A percentile compares a stretch with the other conserved stretches of the same genome.
Evolutionary conservation across 2,329 filamentous ascomycete genomes (phyloP).

Genomic region (Hypoxylon sp.): DNA sequence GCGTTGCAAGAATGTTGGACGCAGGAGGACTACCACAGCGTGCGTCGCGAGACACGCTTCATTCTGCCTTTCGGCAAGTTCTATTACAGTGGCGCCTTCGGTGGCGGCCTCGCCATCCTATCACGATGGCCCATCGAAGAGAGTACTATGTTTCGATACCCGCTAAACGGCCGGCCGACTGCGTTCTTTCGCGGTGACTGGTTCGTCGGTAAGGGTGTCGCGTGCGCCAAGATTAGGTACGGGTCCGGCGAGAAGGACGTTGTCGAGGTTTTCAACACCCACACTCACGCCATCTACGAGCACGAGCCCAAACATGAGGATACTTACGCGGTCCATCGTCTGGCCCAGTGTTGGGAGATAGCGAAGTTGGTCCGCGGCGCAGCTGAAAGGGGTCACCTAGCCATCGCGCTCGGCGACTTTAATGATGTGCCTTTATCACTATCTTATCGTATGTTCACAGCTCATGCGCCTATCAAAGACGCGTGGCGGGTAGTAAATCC

Average conservation of each 20-base stretch:
- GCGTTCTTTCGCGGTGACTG: slow-evolving; percentile 96
- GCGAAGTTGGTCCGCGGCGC: slow-evolving; percentile 88
- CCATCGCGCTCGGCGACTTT: slow-evolving; percentile 91
- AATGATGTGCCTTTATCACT: slow-evolving; percentile 94
- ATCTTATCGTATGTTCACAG: slow-evolving; percentile 83
- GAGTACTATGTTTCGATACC: slow-evolving; percentile 85
- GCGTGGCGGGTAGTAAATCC: slow-evolving; percentile 88
- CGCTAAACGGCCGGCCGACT: slow-evolving; percentile 92
- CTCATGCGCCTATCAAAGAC: slow-evolving; percentile 81
- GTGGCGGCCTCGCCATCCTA: slow-evolving; percentile 87
- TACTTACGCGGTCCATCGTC: slow-evolving; percentile 90
- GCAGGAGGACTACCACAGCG: slow-evolving; percentile 82
- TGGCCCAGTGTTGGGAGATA: slow-evolving; percentile 94
- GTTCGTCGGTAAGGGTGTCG: slow-evolving; percentile 96
- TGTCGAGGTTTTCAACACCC: slow-evolving; percentile 92
- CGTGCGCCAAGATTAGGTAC: slow-evolving; percentile 81
- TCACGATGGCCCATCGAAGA: slow-evolving; percentile 94
- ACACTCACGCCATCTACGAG: slow-evolving; percentile 91
- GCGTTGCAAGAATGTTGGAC: slow-evolving; percentile 97
- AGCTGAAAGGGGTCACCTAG: slow-evolving; percentile 82
- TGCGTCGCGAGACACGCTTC: slow-evolving; percentile 77
- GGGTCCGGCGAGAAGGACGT: slow-evolving; percentile 73
- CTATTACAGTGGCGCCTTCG: slow-evolving; percentile 90
- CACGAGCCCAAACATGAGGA: slow-evolving; percentile 72
- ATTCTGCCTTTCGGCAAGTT: slow-evolving; percentile 92